A percentile compares a stretch with the other conserved stretches of the same genome.
These are phyloP conservation scores for Chlorella sp. DNA, from an alignment of 139 green algal species.

Conservation along the genomic window DNA sequence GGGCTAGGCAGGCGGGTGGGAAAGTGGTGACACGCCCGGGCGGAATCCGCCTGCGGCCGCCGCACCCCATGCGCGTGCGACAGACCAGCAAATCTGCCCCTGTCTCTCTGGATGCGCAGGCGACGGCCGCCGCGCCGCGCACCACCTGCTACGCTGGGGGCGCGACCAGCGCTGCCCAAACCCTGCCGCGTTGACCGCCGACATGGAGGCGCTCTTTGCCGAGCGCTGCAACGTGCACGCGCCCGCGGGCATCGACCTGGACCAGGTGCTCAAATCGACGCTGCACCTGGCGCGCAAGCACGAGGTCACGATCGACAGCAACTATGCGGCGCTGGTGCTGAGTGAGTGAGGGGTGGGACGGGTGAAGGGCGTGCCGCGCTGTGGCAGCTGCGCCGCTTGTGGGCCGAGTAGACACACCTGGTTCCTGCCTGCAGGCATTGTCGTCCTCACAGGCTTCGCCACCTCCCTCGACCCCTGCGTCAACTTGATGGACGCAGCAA, in stretches of 20 bases:
- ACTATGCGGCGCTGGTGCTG: constrained; percentile 85
- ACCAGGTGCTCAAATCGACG: constrained; percentile 74
- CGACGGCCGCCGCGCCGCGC: constrained; percentile 60
- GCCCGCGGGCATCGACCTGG: constrained; percentile 75
- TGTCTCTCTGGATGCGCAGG: constrained; percentile 32
- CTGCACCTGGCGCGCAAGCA: constrained; percentile 69
- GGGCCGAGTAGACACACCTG: too few species aligned
- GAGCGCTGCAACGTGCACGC: constrained; percentile 56
- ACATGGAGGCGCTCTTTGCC: constrained; percentile 67
- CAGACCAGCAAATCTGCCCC: background rate
- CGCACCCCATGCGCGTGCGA: too few species aligned
- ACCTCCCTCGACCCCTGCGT: constrained; percentile 78
- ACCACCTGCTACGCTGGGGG: constrained; percentile 75
- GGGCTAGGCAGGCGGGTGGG: background rate
- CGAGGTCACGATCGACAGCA: constrained; percentile 76
- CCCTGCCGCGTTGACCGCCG: constrained; percentile 57
- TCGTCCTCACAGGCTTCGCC: constrained; percentile 89
- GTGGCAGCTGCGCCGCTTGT: too few species aligned
- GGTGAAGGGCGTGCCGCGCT: too few species aligned
- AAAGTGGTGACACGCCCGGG: too few species aligned
- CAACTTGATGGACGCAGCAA: constrained; percentile 87
- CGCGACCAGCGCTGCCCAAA: constrained; percentile 61
- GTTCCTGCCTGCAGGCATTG: too few species aligned
- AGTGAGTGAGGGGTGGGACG: too few species aligned
- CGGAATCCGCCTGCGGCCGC: too few species aligned